Percentiles rank a stretch among this genome's conserved stretches.
These are phyloP conservation scores for Borealophlyctis nickersoniae DNA, from an alignment of 192 early-diverging fungal genomes.

Conservation along the genomic window DNA sequence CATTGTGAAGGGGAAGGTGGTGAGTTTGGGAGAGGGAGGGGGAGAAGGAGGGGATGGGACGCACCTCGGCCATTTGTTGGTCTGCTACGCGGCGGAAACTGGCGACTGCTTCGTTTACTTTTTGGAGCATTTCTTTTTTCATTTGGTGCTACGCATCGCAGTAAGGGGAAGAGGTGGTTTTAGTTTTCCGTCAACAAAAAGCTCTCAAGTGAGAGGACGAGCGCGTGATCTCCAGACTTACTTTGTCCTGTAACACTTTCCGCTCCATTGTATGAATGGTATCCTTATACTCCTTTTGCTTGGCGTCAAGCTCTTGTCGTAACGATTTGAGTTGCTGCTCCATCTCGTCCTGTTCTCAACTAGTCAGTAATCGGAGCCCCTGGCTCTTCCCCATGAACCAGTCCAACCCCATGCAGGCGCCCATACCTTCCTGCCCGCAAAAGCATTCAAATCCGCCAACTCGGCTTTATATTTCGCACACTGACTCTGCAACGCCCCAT, in stretches of 20 bases:
- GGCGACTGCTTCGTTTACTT: constrained; percentile 59
- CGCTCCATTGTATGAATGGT: constrained; percentile 55
- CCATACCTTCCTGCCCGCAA: constrained; percentile 41
- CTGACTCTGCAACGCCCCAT: constrained; percentile 37
- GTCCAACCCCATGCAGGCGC: too few species aligned
- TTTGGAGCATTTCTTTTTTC: constrained; percentile 61
- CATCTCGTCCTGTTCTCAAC: constrained; percentile 45
- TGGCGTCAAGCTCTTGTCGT: constrained; percentile 37
- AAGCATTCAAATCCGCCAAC: constrained; percentile 47
- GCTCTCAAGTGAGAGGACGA: too few species aligned
- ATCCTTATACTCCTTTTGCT: constrained; percentile 52
- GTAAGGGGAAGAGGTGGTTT: constrained; percentile 13
- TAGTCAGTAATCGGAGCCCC: too few species aligned
- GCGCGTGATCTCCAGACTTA: too few species aligned
- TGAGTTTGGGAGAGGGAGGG: constrained; percentile 7
- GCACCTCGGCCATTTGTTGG: constrained; percentile 61
- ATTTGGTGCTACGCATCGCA: constrained; percentile 43
- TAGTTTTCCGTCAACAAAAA: background rate
- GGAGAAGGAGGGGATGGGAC: background rate
- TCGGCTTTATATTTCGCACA: constrained; percentile 46
- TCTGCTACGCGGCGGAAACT: constrained; percentile 56
- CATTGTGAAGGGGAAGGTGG: background rate
- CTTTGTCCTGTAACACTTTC: constrained; percentile 61
- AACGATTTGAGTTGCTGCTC: constrained; percentile 41
- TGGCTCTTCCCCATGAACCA: too few species aligned